Percentiles rank a stretch among this genome's conserved stretches.
Conservation (phyloP, 2,329 filamentous ascomycete species). For the Ploettnerulaceae sp. region DNA sequence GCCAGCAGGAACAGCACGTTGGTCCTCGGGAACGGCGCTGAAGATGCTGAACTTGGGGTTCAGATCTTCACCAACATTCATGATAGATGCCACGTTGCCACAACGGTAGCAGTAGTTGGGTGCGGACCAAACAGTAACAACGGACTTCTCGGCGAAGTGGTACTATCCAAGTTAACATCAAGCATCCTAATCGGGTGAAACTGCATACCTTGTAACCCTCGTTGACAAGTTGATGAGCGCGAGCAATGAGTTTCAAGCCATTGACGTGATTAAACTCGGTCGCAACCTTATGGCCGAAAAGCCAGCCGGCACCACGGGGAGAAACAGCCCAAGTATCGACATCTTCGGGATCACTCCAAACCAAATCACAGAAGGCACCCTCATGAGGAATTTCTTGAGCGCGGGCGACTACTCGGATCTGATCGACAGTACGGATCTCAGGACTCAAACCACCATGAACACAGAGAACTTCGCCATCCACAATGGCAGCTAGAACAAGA, state of each 20-base stretch:
- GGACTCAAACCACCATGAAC: constrained; percentile 68
- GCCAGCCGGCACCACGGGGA: constrained; percentile 58
- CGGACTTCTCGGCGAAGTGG: constrained; percentile 90
- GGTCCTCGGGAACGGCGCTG: constrained; percentile 80
- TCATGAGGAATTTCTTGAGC: constrained; percentile 75
- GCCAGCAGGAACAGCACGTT: constrained; percentile 72
- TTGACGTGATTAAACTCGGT: constrained; percentile 77
- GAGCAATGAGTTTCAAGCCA: constrained; percentile 64
- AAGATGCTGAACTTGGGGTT: constrained; percentile 92
- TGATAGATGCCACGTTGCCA: constrained; percentile 66
- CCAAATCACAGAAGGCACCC: constrained; percentile 70
- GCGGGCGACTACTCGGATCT: constrained; percentile 68
- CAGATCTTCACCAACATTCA: constrained; percentile 81
- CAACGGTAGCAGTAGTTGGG: constrained; percentile 45
- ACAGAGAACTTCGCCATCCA: constrained; percentile 69
- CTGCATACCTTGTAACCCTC: constrained; percentile 64
- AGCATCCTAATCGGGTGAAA: background rate
- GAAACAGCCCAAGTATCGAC: constrained; percentile 67
- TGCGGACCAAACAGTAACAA: constrained; percentile 67
- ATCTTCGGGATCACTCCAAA: constrained; percentile 71
- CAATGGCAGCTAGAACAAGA: constrained; percentile 66
- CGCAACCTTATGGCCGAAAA: constrained; percentile 58
- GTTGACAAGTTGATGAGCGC: constrained; percentile 71
- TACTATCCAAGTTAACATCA: constrained; percentile 51
- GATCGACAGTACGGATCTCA: constrained; percentile 69